These are phyloP conservation scores for Neurospora pannonica DNA, from an alignment of 495 filamentous ascomycete genomes.

Conservation along the genomic window DNA sequence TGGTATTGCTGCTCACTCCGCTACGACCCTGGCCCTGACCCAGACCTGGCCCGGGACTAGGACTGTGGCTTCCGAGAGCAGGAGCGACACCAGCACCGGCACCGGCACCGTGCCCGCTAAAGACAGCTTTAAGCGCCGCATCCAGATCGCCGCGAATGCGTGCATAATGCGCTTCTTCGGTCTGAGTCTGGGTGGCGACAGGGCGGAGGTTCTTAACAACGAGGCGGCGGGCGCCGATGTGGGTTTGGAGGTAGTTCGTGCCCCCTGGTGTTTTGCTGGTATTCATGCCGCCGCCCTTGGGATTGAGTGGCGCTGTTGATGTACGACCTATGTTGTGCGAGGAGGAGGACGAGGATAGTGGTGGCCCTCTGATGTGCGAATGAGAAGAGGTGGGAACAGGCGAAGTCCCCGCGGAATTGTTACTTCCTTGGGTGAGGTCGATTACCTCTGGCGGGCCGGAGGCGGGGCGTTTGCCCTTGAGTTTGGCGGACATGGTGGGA, in stretches of 20 bases:
- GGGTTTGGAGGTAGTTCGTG: slow-evolving; percentile 38
- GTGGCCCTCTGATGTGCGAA: background rate
- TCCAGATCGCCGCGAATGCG: slow-evolving; percentile 63
- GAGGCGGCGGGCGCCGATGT: slow-evolving; percentile 66
- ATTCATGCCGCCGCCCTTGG: background rate
- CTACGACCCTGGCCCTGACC: background rate
- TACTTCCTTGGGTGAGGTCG: slow-evolving; percentile 22
- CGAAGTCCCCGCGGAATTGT: background rate
- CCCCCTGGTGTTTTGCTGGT: background rate
- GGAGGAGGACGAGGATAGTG: background rate
- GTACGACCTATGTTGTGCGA: background rate
- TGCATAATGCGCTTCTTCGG: slow-evolving; percentile 55
- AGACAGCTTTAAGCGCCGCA: slow-evolving; percentile 61
- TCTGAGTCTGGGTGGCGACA: slow-evolving; percentile 34
- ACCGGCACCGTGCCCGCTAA: slow-evolving; percentile 22
- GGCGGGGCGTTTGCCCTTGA: slow-evolving; percentile 27
- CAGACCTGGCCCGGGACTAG: background rate
- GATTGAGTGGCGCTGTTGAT: background rate
- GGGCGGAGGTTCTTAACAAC: slow-evolving; percentile 77
- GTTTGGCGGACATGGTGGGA: slow-evolving; percentile 23
- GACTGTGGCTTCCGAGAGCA: background rate
- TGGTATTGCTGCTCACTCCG: background rate
- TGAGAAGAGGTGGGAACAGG: background rate
- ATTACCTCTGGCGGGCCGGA: slow-evolving; percentile 17
- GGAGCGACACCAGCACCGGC: background rate